Percentiles rank a stretch among this genome's conserved stretches.
phyloP scores from a whole-genome alignment of 1,284 basidiomycete species.

The Flammula alnicola region DNA sequence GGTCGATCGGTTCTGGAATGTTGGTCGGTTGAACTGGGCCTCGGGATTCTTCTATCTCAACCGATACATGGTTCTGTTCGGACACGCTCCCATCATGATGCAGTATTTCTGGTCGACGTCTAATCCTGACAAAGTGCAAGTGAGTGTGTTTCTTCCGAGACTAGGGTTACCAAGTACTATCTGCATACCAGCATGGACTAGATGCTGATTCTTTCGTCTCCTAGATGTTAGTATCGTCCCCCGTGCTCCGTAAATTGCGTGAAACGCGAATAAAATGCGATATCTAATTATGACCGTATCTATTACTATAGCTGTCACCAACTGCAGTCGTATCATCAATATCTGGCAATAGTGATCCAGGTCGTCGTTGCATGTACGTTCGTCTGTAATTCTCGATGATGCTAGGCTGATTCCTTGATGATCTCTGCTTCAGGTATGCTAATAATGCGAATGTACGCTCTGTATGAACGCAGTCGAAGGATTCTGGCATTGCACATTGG shows the following conservation, averaged over 20 bases:
- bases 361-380: conserved; percentile 39
- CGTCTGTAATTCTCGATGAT: neutral
- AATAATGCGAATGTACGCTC: conserved; percentile 46
- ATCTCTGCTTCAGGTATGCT: conserved; percentile 40
- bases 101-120: conserved; percentile 35
- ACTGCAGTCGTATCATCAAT: conserved; percentile 38
- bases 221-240: conserved; percentile 20
- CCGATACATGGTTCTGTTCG: conserved; percentile 44
- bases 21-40: conserved; percentile 33
- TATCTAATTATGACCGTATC: neutral
- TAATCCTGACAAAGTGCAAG: conserved; percentile 25
- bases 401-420: neutral
- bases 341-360: conserved; percentile 39
- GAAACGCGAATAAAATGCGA: neutral
- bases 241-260: too few species aligned
- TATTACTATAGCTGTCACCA: conserved; percentile 30
- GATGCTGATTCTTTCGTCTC: too few species aligned
- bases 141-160: conserved; percentile 18
- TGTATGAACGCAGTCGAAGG: conserved; percentile 41
- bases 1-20: conserved; percentile 44
- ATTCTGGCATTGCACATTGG: conserved; percentile 33
- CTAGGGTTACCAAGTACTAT: too few species aligned
- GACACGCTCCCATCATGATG: conserved; percentile 43
- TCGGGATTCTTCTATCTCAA: conserved; percentile 44
- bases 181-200: too few species aligned